phyloP scores from a whole-genome alignment of 164 flowering plant genomes.

The Santalum album region DNA sequence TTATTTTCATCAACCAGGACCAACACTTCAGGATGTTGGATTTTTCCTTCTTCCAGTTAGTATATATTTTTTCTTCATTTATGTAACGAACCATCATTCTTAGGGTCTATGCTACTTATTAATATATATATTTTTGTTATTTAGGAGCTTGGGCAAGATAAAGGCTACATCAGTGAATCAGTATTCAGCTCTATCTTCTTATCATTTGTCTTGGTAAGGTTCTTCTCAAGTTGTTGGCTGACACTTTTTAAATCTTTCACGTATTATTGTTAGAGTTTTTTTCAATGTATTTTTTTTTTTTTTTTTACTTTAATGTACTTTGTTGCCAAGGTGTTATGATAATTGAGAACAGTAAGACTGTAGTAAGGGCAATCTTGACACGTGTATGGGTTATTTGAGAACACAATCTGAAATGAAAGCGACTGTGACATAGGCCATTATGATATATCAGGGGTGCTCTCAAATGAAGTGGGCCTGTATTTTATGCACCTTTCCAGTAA shows the following conservation, averaged over 20 bases:
- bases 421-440: too few species aligned
- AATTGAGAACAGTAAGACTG: too few species aligned
- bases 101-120: not conserved
- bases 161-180: conserved; percentile 85
- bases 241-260: not conserved
- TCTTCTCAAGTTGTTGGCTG: not conserved
- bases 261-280: too few species aligned
- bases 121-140: not conserved
- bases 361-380: too few species aligned
- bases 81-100: not conserved
- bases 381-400: too few species aligned
- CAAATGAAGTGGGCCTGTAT: too few species aligned
- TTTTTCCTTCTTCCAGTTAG: conserved; percentile 83
- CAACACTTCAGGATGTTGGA: conserved; percentile 87
- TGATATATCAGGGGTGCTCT: too few species aligned
- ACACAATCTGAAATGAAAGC: too few species aligned
- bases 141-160: conserved; percentile 90
- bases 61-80: conserved; percentile 7
- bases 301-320: too few species aligned
- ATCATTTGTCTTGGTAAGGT: conserved; percentile 76
- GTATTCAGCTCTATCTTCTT: conserved; percentile 66
- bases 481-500: too few species aligned
- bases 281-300: not conserved
- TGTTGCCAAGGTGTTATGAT: too few species aligned
- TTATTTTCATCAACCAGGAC: conserved; percentile 93